Percentiles rank a stretch among this genome's conserved stretches.
phyloP scores from a whole-genome alignment of 2,329 filamentous ascomycete species.

The Fusarium neocosmosporiellum region DNA sequence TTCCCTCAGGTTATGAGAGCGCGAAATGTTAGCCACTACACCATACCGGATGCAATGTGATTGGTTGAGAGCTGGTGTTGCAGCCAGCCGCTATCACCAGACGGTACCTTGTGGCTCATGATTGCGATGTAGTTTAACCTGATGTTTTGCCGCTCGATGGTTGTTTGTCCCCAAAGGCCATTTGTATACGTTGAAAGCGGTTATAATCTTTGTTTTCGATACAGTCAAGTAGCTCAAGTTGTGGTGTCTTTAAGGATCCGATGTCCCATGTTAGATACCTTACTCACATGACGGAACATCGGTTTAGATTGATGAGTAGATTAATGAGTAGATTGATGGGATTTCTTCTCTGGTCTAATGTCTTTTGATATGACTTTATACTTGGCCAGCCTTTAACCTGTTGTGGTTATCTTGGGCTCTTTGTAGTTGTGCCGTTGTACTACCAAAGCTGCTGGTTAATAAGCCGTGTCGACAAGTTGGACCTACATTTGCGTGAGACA shows the following conservation, averaged over 20 bases:
- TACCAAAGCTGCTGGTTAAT: not conserved
- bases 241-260: not conserved
- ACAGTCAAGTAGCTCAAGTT: not conserved
- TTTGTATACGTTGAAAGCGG: not conserved
- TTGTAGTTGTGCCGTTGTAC: not conserved
- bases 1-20: not conserved
- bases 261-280: not conserved
- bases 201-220: not conserved
- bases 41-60: constrained; percentile 11
- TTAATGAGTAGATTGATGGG: not conserved
- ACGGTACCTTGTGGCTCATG: too few relatives aligned
- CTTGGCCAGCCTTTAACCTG: not conserved
- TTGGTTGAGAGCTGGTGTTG: not conserved
- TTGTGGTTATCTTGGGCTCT: not conserved
- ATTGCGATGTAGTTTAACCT: not conserved
- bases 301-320: not conserved
- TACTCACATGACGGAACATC: not conserved
- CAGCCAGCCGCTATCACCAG: not conserved
- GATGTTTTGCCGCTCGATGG: not conserved
- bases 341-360: not conserved
- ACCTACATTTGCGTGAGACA: not conserved
- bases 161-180: not conserved
- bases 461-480: not conserved
- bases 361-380: not conserved
- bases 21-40: constrained; percentile 19